Evolutionary conservation across 1,284 basidiomycete species (phyloP).

Genomic region (Cryptococcus depauperatus): DNA sequence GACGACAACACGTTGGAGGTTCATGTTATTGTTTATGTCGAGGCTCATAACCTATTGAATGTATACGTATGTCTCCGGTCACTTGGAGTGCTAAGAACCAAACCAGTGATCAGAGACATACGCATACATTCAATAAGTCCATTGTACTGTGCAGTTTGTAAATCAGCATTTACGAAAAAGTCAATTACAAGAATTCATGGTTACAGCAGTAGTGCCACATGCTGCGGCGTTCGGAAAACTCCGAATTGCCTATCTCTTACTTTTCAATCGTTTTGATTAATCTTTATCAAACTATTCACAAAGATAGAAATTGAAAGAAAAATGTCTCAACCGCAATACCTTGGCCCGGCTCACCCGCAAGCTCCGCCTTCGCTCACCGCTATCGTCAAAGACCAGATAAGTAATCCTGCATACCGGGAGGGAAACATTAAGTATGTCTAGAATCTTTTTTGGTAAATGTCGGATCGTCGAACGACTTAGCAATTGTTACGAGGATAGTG

Average conservation of each 20-base stretch:
- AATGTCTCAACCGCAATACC: conserved; percentile 19
- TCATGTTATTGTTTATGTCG: no score
- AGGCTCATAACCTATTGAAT: no score
- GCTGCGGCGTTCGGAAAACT: background rate
- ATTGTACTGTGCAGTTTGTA: no score
- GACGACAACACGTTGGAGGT: no score
- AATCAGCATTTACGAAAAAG: no score
- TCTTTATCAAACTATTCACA: background rate
- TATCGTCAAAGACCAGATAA: conserved; percentile 18
- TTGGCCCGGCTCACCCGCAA: conserved; percentile 16
- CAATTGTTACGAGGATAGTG: background rate
- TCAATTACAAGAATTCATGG: no score
- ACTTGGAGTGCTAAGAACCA: no score
- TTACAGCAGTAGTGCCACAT: conserved; percentile 1
- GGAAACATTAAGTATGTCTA: conserved; percentile 23
- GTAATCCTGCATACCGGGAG: conserved; percentile 23
- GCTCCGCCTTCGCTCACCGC: conserved; percentile 11
- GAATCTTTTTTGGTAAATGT: background rate
- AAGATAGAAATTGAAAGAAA: background rate
- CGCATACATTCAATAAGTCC: no score
- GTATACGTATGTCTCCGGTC: no score
- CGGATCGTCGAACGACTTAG: background rate
- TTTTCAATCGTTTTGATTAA: background rate
- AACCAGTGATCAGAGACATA: no score
- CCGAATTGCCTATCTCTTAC: background rate